phyloP scores from a whole-genome alignment of 2,329 filamentous ascomycete genomes.

The Fusarium austroafricanum region DNA sequence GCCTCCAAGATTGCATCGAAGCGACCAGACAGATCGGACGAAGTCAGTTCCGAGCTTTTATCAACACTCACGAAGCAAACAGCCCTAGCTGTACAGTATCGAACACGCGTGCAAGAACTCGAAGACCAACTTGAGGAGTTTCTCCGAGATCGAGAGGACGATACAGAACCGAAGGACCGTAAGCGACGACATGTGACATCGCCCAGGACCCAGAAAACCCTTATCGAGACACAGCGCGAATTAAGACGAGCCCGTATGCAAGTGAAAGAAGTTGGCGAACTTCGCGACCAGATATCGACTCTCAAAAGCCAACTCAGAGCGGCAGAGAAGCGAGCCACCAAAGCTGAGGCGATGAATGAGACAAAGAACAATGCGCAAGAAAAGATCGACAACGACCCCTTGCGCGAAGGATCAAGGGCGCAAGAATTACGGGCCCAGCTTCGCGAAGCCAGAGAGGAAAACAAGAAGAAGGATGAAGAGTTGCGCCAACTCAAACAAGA shows the following conservation, averaged over 20 bases:
- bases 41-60: slow-evolving; percentile 61
- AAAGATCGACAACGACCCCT: slow-evolving; percentile 39
- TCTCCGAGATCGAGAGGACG: slow-evolving; percentile 52
- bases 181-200: slow-evolving; percentile 57
- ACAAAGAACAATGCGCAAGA: slow-evolving; percentile 43
- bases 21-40: slow-evolving; percentile 50
- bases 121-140: slow-evolving; percentile 61
- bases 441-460: slow-evolving; percentile 58
- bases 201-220: slow-evolving; percentile 62
- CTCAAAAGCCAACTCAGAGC: slow-evolving; percentile 64
- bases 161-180: slow-evolving; percentile 46
- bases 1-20: slow-evolving; percentile 64
- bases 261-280: slow-evolving; percentile 61
- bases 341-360: slow-evolving; percentile 48
- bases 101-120: slow-evolving; percentile 68
- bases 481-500: slow-evolving; percentile 62
- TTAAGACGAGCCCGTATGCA: slow-evolving; percentile 66
- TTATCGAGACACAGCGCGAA: slow-evolving; percentile 66
- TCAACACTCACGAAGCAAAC: slow-evolving; percentile 69
- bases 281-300: slow-evolving; percentile 65
- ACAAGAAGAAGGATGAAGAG: slow-evolving; percentile 61
- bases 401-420: slow-evolving; percentile 43
- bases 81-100: slow-evolving; percentile 67
- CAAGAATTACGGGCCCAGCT: slow-evolving; percentile 58
- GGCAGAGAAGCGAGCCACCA: slow-evolving; percentile 58